Evolutionary conservation across 208 protist genomes (phyloP).

Genomic region (Crithidia fasciculata): DNA sequence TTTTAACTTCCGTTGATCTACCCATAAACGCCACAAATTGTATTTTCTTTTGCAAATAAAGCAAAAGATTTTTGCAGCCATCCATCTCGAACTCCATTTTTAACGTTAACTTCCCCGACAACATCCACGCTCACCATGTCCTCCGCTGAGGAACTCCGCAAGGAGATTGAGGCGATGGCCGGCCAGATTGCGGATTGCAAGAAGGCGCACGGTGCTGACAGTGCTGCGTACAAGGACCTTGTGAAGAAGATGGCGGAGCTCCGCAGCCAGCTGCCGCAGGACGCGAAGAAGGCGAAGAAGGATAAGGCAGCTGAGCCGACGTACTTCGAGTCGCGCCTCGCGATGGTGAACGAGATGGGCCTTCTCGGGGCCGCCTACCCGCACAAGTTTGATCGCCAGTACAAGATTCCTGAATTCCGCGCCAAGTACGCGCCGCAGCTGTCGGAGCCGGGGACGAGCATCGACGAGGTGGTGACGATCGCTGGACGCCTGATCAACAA

Average conservation of each 20-base stretch:
- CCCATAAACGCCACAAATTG: neutral
- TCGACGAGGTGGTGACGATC: slow-evolving; percentile 80
- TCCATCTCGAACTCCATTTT: neutral
- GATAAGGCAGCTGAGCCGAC: slow-evolving; percentile 64
- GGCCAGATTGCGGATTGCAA: slow-evolving; percentile 71
- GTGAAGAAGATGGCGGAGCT: slow-evolving; percentile 82
- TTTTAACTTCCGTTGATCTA: neutral
- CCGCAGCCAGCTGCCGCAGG: slow-evolving; percentile 50
- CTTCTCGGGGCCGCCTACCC: slow-evolving; percentile 94
- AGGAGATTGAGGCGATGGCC: slow-evolving; percentile 77
- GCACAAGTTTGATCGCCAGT: slow-evolving; percentile 96
- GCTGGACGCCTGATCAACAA: slow-evolving; percentile 89
- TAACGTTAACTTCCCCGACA: neutral
- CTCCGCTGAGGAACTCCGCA: slow-evolving; percentile 54
- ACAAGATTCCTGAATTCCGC: slow-evolving; percentile 91
- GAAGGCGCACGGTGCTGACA: slow-evolving; percentile 62
- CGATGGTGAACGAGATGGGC: slow-evolving; percentile 90
- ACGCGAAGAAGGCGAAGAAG: slow-evolving; percentile 48
- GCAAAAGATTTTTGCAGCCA: neutral
- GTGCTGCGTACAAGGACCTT: slow-evolving; percentile 71
- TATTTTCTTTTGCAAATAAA: neutral
- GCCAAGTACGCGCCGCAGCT: slow-evolving; percentile 71
- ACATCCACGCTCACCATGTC: slow-evolving; percentile 37
- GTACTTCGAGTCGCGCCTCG: slow-evolving; percentile 88
- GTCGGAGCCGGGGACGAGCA: slow-evolving; percentile 46